Percentiles rank a stretch among this genome's conserved stretches.
Conservation (phyloP, 129 eudicot genomes). For the Arctium minus region DNA sequence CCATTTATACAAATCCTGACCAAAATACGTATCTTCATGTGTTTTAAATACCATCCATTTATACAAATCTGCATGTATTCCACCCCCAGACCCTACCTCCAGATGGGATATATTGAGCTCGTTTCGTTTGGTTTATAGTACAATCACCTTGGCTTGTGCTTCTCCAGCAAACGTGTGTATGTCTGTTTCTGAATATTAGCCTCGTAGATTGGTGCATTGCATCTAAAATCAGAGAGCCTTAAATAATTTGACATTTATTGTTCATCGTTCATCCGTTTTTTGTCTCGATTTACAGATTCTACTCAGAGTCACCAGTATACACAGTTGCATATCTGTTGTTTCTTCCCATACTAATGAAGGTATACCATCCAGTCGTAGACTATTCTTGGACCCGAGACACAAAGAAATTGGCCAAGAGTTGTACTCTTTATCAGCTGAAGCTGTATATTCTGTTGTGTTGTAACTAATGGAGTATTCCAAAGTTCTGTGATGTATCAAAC, state of each 20-base stretch:
- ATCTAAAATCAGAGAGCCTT: no score
- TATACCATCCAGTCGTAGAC: neutral
- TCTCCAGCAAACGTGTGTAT: no score
- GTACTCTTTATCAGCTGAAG: constrained; percentile 3
- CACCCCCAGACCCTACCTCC: neutral
- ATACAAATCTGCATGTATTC: neutral
- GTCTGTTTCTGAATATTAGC: neutral
- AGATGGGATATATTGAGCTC: neutral
- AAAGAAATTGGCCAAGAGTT: constrained; percentile 8
- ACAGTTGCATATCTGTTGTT: neutral
- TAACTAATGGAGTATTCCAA: neutral
- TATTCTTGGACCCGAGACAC: neutral
- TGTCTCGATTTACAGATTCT: constrained; percentile 2
- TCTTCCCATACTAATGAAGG: neutral
- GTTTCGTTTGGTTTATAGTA: no score
- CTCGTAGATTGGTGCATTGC: neutral
- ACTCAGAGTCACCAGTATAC: neutral
- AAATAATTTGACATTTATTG: neutral
- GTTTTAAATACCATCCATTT: no score
- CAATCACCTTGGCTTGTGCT: no score
- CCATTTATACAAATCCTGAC: no score
- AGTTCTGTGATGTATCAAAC: neutral
- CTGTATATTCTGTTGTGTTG: neutral
- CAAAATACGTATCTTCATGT: neutral
- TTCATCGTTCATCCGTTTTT: neutral